Base-by-base conservation (phyloP, 2,329 filamentous ascomycete genomes). In the Coleophoma crateriformis region DNA sequence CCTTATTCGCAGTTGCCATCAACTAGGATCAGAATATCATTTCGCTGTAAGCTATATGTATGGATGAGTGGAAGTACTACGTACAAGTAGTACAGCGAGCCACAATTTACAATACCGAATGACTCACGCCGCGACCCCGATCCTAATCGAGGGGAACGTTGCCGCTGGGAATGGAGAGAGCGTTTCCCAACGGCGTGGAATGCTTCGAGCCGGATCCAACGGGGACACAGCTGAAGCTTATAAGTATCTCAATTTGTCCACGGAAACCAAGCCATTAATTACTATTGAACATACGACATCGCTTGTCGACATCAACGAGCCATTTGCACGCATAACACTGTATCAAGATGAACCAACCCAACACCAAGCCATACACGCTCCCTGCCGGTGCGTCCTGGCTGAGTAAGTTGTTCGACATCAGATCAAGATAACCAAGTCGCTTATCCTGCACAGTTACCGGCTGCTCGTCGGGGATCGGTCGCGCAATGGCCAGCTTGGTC, bases 391-490 rank as follows among this genome's bases (percentile, higher is more conserved):
- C 68, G 8, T 62, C 61, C 49, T 72, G 69, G 69, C 57, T 71
- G 41, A 68, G 68, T 70, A 51, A 56, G 64, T 62, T 11, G 13
- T 27, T 43, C 10, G 3, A 34, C n/a, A 15, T 33, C 46, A 47
- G 33, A 33, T 14, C 19, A 3, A 40, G 11, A 14, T 20, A 37
- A 50, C 48, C 58, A 51, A 63, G 41, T 17, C 45, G 43, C 37
- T 15, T 34, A 39, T 37, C 20, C 7, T 14, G n/a, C 15, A 35
- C 12, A 75, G 72, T 75, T 17, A 75, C 74, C 34, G 74, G 75
- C 14, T 76, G 72, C 55, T 77, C 75, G 0, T 70, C 67, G 0
- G 75, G 75, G 12, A 73, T 78, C 7, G 74, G 75, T 39, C 62
- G 62, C 33, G 64, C 63, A 1, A 58, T 77, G 17, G 69, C 69